A percentile compares a stretch with the other conserved stretches of the same genome.
Conservation (phyloP, 2,329 filamentous ascomycete species). For the Delphinella strobiligena region DNA sequence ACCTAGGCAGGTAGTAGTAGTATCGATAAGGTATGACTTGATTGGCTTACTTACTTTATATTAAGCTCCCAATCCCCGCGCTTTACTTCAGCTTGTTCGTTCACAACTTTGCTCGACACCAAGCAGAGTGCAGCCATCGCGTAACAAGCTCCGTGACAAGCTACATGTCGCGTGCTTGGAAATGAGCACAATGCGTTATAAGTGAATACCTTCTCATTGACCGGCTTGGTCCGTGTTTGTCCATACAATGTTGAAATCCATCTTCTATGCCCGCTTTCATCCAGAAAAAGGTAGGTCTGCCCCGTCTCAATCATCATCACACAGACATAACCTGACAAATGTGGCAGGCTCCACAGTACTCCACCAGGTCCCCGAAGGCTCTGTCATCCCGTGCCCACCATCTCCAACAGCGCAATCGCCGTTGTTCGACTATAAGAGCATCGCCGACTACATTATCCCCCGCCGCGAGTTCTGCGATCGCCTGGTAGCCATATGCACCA, state of each 20-base stretch:
- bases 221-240: not conserved
- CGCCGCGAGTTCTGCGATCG: constrained; percentile 92
- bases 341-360: constrained; percentile 48
- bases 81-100: no score
- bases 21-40: no score
- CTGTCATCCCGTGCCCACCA: constrained; percentile 35
- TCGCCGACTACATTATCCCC: constrained; percentile 89
- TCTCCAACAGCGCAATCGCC: constrained; percentile 39
- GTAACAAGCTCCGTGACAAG: not conserved
- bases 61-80: no score
- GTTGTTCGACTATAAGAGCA: constrained; percentile 72
- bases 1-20: no score
- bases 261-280: constrained; percentile 57
- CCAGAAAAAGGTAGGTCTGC: constrained; percentile 36
- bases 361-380: constrained; percentile 51
- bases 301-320: not conserved
- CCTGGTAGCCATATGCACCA: constrained; percentile 56
- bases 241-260: constrained; percentile 45
- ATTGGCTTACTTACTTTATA: no score
- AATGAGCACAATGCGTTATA: not conserved
- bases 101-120: no score
- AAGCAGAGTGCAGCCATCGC: no score
- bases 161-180: not conserved
- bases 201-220: not conserved
- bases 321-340: no score